Evolutionary conservation across 2,329 filamentous ascomycete species (phyloP).

Genomic region (Claviceps citrina): DNA sequence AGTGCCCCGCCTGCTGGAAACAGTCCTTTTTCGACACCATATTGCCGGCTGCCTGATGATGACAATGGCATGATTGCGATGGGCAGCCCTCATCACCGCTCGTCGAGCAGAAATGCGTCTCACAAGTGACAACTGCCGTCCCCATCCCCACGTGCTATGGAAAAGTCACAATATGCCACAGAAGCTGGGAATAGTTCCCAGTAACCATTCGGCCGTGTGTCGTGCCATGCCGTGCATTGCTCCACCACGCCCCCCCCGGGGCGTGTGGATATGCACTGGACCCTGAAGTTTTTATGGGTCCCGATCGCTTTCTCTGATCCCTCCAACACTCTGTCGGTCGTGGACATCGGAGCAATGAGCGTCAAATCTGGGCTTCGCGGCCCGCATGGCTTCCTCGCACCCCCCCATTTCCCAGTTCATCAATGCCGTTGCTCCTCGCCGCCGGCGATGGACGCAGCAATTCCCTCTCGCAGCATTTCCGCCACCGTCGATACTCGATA

Average conservation of each 20-base stretch:
- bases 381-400: constrained; percentile 2
- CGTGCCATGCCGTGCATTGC: background rate
- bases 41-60: too few relatives aligned
- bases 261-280: constrained; percentile 2
- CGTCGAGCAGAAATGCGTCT: too few relatives aligned
- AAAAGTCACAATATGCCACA: too few relatives aligned
- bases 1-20: too few relatives aligned
- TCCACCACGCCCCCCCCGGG: background rate
- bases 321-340: constrained; percentile 10
- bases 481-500: constrained; percentile 1
- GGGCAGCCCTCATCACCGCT: too few relatives aligned
- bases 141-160: too few relatives aligned
- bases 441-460: constrained; percentile 1
- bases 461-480: constrained; percentile 3
- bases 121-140: too few relatives aligned
- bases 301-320: constrained; percentile 17
- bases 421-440: background rate
- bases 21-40: too few relatives aligned
- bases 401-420: background rate
- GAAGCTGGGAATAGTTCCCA: too few relatives aligned
- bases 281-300: constrained; percentile 14
- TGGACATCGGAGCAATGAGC: constrained; percentile 22
- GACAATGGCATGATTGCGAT: too few relatives aligned
- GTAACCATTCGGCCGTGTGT: too few relatives aligned
- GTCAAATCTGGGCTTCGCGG: constrained; percentile 13